Conservation (phyloP, 495 filamentous ascomycete species). For the Talaromyces wortmannii region DNA sequence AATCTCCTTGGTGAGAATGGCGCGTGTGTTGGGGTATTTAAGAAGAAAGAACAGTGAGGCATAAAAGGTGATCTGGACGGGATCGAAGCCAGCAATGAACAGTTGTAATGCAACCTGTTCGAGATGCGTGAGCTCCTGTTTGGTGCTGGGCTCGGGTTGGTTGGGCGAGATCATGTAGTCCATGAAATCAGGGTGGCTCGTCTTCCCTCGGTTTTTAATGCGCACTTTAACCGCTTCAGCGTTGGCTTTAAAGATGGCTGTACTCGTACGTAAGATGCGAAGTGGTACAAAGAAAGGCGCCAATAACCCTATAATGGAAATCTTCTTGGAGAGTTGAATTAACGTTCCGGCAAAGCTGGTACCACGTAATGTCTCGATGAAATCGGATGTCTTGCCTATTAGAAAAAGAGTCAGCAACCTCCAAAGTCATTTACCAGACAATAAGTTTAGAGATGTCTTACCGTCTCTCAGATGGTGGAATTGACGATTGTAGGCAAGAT, state of each 20-base stretch:
- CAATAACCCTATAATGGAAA: background rate
- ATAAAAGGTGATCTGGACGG: slow-evolving; percentile 7
- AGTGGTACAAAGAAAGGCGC: background rate
- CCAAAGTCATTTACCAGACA: background rate
- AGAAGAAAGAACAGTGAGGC: slow-evolving; percentile 9
- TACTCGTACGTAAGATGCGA: background rate
- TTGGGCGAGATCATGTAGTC: slow-evolving; percentile 14
- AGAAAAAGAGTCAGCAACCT: background rate
- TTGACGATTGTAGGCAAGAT: background rate
- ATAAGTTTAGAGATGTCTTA: background rate
- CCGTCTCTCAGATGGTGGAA: background rate
- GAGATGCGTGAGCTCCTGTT: slow-evolving; percentile 10
- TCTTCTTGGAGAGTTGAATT: background rate
- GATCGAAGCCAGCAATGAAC: slow-evolving; percentile 14
- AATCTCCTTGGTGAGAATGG: slow-evolving; percentile 33
- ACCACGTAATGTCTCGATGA: background rate
- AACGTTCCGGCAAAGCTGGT: background rate
- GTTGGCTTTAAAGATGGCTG: slow-evolving; percentile 5
- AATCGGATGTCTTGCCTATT: background rate
- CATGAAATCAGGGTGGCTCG: slow-evolving; percentile 12
- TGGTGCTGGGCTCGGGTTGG: slow-evolving; percentile 7
- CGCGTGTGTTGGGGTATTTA: slow-evolving; percentile 5
- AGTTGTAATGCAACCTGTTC: slow-evolving; percentile 13
- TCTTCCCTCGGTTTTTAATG: slow-evolving; percentile 12
- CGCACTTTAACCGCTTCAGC: slow-evolving; percentile 9